Evolutionary conservation across 1,284 basidiomycete genomes (phyloP).

Genomic region (Leccinum subatratum): DNA sequence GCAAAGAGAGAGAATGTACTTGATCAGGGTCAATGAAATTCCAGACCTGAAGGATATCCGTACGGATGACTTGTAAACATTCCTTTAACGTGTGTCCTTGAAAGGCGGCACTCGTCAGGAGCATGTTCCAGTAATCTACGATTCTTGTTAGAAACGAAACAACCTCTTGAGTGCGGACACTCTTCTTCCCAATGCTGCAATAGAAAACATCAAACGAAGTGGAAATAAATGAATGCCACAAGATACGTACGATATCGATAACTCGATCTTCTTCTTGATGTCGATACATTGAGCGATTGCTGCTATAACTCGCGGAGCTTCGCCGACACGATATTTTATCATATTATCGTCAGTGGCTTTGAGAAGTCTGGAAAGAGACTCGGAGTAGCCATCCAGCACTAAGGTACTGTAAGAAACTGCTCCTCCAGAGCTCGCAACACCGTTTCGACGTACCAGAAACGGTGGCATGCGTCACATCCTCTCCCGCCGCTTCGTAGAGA

Average conservation of each 20-base stretch:
- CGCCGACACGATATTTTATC: slow-evolving; percentile 5
- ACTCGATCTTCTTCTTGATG: slow-evolving; percentile 18
- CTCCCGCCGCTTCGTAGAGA: neutral
- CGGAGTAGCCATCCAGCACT: slow-evolving; percentile 5
- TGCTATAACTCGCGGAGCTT: slow-evolving; percentile 9
- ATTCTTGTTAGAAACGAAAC: neutral
- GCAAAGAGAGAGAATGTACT: slow-evolving; percentile 10
- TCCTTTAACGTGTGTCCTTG: slow-evolving; percentile 12
- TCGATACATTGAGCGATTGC: slow-evolving; percentile 22
- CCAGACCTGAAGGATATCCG: slow-evolving; percentile 28
- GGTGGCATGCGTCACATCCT: slow-evolving; percentile 1
- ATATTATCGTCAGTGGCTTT: slow-evolving; percentile 8
- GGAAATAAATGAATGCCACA: neutral
- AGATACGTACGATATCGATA: slow-evolving; percentile 17
- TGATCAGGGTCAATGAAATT: slow-evolving; percentile 28
- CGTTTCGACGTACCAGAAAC: slow-evolving; percentile 13
- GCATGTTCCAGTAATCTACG: slow-evolving; percentile 30
- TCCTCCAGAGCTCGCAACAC: neutral
- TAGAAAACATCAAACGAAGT: neutral
- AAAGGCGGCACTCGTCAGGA: slow-evolving; percentile 27
- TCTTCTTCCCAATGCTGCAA: slow-evolving; percentile 25
- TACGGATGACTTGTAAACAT: slow-evolving; percentile 26
- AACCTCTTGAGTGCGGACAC: slow-evolving; percentile 8
- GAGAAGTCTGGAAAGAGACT: slow-evolving; percentile 7
- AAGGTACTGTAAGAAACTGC: neutral